Evolutionary conservation across 345 rosid species (phyloP).

Genomic region (Bruguiera sexangula): DNA sequence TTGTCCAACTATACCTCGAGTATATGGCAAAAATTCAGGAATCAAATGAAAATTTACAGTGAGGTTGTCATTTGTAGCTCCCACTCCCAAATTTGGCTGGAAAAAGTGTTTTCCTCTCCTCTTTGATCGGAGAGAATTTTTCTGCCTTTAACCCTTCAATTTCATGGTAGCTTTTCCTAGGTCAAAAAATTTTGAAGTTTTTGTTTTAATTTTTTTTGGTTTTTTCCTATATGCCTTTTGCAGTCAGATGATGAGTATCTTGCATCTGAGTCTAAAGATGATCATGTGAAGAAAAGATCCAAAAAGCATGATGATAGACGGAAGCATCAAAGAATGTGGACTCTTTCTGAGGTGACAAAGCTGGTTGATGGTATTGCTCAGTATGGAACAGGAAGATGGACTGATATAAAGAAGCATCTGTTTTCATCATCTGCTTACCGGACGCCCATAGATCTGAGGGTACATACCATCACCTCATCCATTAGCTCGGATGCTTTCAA

Average conservation of each 20-base stretch:
- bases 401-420: constrained; percentile 68
- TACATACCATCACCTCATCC: constrained; percentile 26
- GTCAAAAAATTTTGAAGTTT: not conserved
- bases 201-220: not conserved
- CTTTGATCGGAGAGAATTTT: not conserved
- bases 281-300: constrained; percentile 28
- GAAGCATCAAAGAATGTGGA: constrained; percentile 91
- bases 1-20: too few relatives aligned
- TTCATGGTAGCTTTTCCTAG: not conserved
- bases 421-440: constrained; percentile 66
- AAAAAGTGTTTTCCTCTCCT: not conserved
- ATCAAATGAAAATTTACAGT: not conserved
- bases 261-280: constrained; percentile 66
- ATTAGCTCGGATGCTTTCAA: not conserved
- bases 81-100: not conserved
- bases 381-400: constrained; percentile 92
- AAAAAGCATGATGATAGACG: constrained; percentile 57
- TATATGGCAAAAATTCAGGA: not conserved
- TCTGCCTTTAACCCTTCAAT: not conserved
- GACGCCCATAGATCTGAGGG: constrained; percentile 90
- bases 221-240: constrained; percentile 30
- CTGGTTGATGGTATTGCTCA: constrained; percentile 81
- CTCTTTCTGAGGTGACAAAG: constrained; percentile 66
- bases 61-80: too few relatives aligned
- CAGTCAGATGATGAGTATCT: constrained; percentile 40